Base-by-base conservation (phyloP, 2,329 filamentous ascomycete species). In the Pyrenophora tritici-repentis region DNA sequence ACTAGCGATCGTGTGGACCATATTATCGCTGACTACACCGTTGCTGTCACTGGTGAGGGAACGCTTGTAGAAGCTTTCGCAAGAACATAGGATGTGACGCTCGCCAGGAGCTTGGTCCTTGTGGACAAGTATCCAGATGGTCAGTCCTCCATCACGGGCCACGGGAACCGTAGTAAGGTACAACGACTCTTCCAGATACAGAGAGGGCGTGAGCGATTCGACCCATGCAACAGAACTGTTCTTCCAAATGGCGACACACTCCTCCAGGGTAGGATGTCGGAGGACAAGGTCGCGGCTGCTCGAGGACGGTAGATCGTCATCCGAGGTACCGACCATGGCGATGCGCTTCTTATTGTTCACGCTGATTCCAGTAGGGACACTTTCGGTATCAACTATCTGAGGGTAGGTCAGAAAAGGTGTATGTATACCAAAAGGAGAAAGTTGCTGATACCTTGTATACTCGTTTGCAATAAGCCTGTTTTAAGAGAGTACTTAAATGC, bases 1-100 rank as follows among this genome's bases (percentile, higher is more conserved):
- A 53, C 86, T 89, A 4, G 85, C 89, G 43, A 94, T 81, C 8
- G 87, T 90, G 73, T 95, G 86, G 7, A 84, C 83, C 4, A 83
- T 75, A 2, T 79, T 82, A 20, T 89, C 83, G 35, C 74, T 68
- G 1, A 60, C 12, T 80, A 71, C 58, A 12, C 79, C 81, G 62
- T 85, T 34, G 0, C 3, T 18, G 22, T 47, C 31, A 20, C 36
- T 41, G 7, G 20, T 41, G 20, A 41, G 18, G 4, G 36, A 41
- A 4, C 37, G 44, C 2, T 47, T 47, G 10, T 2, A 14, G 12
- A 34, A 47, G 1, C 26, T 34, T 12, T 47, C 83, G 62, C 83
- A 86, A n/a, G 81, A 80, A 41, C 77, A 77, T 1, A 85, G 68
- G 17, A 85, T 68, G 6, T 56, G 75, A 48, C 79, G 63, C 14